A percentile compares a stretch with the other conserved stretches of the same genome.
phyloP scores from a whole-genome alignment of 2,329 filamentous ascomycete genomes.

The Ophiostoma australiae region DNA sequence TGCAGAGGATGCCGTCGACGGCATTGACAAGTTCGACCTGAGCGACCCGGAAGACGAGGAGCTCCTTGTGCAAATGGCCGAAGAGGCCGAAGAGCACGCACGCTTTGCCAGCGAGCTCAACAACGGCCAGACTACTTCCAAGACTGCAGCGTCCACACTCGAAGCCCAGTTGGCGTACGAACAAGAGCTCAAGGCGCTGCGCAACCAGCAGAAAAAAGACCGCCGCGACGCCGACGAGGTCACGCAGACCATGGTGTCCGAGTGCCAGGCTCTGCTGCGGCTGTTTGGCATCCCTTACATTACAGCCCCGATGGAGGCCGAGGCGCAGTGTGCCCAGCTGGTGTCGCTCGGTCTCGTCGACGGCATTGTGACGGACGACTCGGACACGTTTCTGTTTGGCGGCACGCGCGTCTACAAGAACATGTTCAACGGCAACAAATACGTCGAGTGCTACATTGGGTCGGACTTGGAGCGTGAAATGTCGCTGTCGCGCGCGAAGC shows the following conservation, averaged over 20 bases:
- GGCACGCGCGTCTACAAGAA: conserved; percentile 98
- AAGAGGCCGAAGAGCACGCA: conserved; percentile 89
- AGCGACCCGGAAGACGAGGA: conserved; percentile 92
- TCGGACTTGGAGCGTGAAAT: conserved; percentile 84
- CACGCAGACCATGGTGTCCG: conserved; percentile 89
- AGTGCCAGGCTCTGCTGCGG: conserved; percentile 84
- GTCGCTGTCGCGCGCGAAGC: conserved; percentile 74
- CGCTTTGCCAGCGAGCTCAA: conserved; percentile 87
- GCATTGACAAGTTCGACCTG: conserved; percentile 58
- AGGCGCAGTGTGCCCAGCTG: conserved; percentile 93
- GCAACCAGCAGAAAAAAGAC: conserved; percentile 94
- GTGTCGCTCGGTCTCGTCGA: conserved; percentile 84
- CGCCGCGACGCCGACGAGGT: conserved; percentile 94
- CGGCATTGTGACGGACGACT: conserved; percentile 96
- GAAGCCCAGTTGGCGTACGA: conserved; percentile 79
- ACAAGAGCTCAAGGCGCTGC: conserved; percentile 75
- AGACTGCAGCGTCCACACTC: conserved; percentile 25
- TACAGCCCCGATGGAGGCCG: conserved; percentile 97
- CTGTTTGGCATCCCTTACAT: conserved; percentile 95
- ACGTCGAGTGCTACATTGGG: conserved; percentile 89
- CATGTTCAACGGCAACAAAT: conserved; percentile 99
- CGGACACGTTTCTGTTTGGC: conserved; percentile 93
- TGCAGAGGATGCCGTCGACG: conserved; percentile 28
- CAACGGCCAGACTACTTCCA: not conserved
- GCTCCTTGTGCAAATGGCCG: conserved; percentile 75